Evolutionary conservation across 768 basidiomycete genomes (phyloP).

Genomic region (Pholiota molesta): DNA sequence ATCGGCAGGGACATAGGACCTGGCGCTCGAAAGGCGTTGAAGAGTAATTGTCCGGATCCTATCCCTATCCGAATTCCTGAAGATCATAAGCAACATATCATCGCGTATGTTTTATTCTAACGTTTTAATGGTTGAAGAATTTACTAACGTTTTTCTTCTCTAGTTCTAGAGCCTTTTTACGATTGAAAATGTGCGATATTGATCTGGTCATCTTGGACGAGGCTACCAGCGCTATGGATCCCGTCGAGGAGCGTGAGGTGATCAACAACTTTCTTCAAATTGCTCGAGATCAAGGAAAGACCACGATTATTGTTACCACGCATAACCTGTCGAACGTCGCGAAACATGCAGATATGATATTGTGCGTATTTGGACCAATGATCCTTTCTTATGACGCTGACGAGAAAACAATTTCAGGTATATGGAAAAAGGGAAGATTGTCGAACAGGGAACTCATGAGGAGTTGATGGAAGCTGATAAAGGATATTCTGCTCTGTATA

Average conservation of each 20-base stretch:
- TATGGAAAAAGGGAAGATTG: constrained; percentile 38
- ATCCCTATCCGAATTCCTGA: constrained; percentile 25
- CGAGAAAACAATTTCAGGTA: constrained; percentile 24
- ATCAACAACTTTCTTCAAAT: constrained; percentile 36
- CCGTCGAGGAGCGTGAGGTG: constrained; percentile 48
- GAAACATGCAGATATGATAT: constrained; percentile 47
- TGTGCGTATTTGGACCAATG: constrained; percentile 38
- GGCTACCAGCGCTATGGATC: constrained; percentile 51
- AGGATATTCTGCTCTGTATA: neutral
- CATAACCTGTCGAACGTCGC: constrained; percentile 48
- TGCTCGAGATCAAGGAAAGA: constrained; percentile 41
- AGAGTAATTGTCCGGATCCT: constrained; percentile 17
- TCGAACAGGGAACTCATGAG: neutral
- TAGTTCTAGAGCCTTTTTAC: constrained; percentile 47
- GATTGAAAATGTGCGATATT: constrained; percentile 31
- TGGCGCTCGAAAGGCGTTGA: constrained; percentile 32
- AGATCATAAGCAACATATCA: neutral
- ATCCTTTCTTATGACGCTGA: neutral
- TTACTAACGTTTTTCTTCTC: neutral
- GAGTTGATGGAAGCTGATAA: neutral
- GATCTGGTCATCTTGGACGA: constrained; percentile 57
- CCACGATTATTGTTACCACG: constrained; percentile 47
- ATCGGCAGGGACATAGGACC: constrained; percentile 25
- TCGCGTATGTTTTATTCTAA: neutral
- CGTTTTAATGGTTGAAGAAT: neutral